Percentiles rank a stretch among this genome's conserved stretches.
phyloP scores from a whole-genome alignment of 352 stramenopile species.

The Phytopythium aichiense region DNA sequence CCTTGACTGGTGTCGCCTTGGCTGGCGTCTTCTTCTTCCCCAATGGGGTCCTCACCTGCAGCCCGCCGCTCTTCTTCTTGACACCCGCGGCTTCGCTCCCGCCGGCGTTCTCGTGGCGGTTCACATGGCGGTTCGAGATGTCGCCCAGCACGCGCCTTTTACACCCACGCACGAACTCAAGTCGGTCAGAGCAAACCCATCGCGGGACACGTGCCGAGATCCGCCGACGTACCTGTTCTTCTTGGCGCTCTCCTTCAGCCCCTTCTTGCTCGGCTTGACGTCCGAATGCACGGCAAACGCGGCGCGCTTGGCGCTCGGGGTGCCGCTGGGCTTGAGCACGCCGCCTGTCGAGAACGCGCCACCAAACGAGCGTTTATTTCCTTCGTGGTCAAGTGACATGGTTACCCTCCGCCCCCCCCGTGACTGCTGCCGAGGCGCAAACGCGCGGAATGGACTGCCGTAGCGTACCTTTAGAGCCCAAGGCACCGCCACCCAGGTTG shows the following conservation, averaged over 20 bases:
- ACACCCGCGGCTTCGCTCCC: conserved; percentile 4
- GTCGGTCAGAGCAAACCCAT: neutral
- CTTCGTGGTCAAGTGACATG: neutral
- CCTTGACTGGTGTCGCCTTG: conserved; percentile 11
- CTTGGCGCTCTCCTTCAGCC: conserved; percentile 24
- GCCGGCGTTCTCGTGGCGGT: conserved; percentile 14
- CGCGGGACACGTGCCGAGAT: neutral
- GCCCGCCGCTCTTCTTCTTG: conserved; percentile 21
- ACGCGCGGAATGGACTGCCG: neutral
- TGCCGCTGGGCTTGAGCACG: neutral
- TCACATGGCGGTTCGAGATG: conserved; percentile 75
- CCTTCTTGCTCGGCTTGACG: conserved; percentile 32
- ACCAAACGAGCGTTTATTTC: conserved; percentile 4
- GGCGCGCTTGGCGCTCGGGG: conserved; percentile 25
- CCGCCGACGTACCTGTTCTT: conserved; percentile 28
- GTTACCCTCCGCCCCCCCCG: neutral
- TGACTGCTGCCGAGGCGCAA: neutral
- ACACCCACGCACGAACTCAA: neutral
- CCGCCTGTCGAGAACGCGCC: conserved; percentile 1
- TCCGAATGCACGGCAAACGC: conserved; percentile 42
- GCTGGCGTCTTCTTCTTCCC: conserved; percentile 13
- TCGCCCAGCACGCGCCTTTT: conserved; percentile 59
- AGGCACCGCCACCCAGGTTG: conserved; percentile 14
- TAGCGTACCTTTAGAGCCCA: conserved; percentile 22
- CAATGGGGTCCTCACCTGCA: conserved; percentile 20